A percentile compares a stretch with the other conserved stretches of the same genome.
These are phyloP conservation scores for Litsea cubeba DNA, from an alignment of 164 flowering plant species.

Conservation along the genomic window DNA sequence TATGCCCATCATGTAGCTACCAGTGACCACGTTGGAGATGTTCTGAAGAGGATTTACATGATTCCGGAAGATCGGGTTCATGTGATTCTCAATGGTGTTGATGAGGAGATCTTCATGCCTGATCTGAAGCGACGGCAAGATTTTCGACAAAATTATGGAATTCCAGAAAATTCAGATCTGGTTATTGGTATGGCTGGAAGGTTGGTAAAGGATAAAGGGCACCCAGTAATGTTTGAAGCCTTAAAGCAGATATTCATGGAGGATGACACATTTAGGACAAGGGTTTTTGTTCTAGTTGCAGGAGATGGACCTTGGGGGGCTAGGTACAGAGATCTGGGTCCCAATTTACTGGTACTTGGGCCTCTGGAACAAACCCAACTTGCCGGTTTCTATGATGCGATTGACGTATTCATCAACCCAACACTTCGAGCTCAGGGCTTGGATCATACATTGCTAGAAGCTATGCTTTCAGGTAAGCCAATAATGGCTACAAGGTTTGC, in stretches of 20 bases:
- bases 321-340: conserved; percentile 54
- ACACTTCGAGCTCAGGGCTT: conserved; percentile 76
- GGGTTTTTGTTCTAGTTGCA: conserved; percentile 48
- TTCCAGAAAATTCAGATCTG: conserved; percentile 30
- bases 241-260: conserved; percentile 37
- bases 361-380: conserved; percentile 53
- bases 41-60: conserved; percentile 63
- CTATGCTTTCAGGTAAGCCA: conserved; percentile 65
- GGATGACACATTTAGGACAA: conserved; percentile 8
- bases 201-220: conserved; percentile 77
- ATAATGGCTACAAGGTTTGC: conserved; percentile 66
- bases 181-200: conserved; percentile 78
- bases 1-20: conserved; percentile 81
- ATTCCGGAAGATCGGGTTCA: conserved; percentile 77
- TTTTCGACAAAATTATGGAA: conserved; percentile 36
- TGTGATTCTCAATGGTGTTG: conserved; percentile 69
- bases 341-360: conserved; percentile 55
- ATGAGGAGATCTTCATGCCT: conserved; percentile 52
- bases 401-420: conserved; percentile 69
- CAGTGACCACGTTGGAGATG: conserved; percentile 67
- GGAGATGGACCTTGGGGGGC: conserved; percentile 81
- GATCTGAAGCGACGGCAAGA: conserved; percentile 28
- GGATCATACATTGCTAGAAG: conserved; percentile 73
- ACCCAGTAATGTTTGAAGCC: conserved; percentile 74
- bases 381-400: conserved; percentile 56